These are phyloP conservation scores for Wallacemonas sp. DNA, from an alignment of 208 protist species.

Conservation along the genomic window DNA sequence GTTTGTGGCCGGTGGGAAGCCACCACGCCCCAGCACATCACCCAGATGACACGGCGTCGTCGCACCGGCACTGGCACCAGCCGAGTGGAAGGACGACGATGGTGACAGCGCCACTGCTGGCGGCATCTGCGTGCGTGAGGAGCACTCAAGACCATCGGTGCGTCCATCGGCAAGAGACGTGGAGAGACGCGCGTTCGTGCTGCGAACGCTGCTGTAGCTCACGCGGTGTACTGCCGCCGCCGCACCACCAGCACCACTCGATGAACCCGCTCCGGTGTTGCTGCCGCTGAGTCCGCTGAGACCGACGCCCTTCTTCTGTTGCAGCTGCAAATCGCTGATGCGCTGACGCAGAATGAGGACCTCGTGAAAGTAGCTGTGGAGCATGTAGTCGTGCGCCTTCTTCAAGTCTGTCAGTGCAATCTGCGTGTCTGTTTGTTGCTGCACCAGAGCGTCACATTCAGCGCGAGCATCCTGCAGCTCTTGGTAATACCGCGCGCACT, in stretches of 20 bases:
- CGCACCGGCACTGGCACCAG: no score
- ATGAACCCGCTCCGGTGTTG: background rate
- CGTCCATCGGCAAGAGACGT: conserved; percentile 12
- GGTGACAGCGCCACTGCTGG: no score
- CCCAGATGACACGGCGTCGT: background rate
- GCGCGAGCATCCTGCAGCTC: conserved; percentile 32
- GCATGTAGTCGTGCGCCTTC: conserved; percentile 77
- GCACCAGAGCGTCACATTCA: conserved; percentile 20
- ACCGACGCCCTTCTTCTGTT: conserved; percentile 21
- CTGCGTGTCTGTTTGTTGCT: conserved; percentile 25
- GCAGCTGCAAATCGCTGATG: conserved; percentile 39
- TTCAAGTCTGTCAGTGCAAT: conserved; percentile 31
- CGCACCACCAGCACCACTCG: background rate
- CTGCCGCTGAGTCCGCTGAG: conserved; percentile 1
- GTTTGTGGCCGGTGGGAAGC: no score
- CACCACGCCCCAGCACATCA: background rate
- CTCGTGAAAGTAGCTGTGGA: conserved; percentile 84
- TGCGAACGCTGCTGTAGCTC: conserved; percentile 4
- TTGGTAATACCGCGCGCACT: conserved; percentile 35
- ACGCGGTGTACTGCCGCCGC: background rate
- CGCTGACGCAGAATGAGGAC: conserved; percentile 70
- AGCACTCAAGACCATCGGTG: no score
- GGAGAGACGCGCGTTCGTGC: background rate
- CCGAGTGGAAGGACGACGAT: no score
- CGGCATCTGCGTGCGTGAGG: no score